Evolutionary conservation across 805 yeast genomes (phyloP).

Genomic region (Kazachstania bromeliacearum): DNA sequence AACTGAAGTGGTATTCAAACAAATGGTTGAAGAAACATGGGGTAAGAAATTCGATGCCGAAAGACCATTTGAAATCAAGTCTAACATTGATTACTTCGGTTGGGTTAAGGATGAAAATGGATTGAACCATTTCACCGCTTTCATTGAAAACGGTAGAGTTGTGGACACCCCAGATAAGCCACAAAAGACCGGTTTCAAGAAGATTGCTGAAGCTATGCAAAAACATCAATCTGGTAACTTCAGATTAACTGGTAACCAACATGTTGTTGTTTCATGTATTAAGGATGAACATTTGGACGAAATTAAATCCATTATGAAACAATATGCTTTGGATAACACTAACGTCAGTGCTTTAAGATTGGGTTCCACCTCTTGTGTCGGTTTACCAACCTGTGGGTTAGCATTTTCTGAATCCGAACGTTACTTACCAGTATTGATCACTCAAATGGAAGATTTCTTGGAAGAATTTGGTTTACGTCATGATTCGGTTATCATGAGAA

Average conservation of each 20-base stretch:
- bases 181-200: constrained; percentile 77
- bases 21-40: constrained; percentile 72
- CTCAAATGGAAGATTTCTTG: constrained; percentile 73
- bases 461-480: constrained; percentile 91
- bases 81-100: constrained; percentile 86
- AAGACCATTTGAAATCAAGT: constrained; percentile 64
- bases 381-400: constrained; percentile 96
- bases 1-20: constrained; percentile 77
- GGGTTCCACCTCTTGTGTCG: constrained; percentile 94
- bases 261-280: constrained; percentile 65
- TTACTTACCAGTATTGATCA: constrained; percentile 65
- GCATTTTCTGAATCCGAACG: constrained; percentile 99
- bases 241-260: constrained; percentile 94
- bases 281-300: constrained; percentile 57
- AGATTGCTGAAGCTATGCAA: constrained; percentile 62
- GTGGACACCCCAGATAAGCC: constrained; percentile 87
- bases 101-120: constrained; percentile 86
- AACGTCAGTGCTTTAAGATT: constrained; percentile 75
- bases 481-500: constrained; percentile 91
- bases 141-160: constrained; percentile 93
- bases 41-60: constrained; percentile 68
- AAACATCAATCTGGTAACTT: constrained; percentile 66
- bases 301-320: constrained; percentile 53
- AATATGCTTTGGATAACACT: constrained; percentile 77
- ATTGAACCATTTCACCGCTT: constrained; percentile 81